Evolutionary conservation across 2,329 filamentous ascomycete genomes (phyloP), one percentile per base, ranked within the genome.

Genomic region (Sporothrix schenckii): DNA sequence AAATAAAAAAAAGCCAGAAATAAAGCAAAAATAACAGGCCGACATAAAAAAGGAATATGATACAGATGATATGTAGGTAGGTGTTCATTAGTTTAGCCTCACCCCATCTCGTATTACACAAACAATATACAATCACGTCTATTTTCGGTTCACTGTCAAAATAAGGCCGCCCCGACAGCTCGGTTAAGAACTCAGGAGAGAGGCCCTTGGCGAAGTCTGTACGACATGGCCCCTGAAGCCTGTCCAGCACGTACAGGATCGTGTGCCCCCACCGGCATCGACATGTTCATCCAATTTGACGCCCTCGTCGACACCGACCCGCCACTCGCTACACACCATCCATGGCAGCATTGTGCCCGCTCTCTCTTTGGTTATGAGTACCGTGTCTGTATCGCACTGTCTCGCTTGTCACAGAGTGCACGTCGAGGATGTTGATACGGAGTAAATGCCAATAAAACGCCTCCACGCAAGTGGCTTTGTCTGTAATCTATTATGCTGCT

Each of bases 281-380:
- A 24, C 56, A 44, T 60, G 34, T 7, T n/a, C 34, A 44, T 44
- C 13, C 24, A 13, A 1, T 13, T 44, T 39, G 34, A 61, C 58
- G 21, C 11, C 19, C 39, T 47, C 30, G 5, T 41, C 47, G 47
- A 67, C 30, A 54, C 27, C 30, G n/a, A 44, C 30, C 63, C 53
- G 63, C 47, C 63, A 67, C 49, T 53, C 34, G 49, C 49, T 67
- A 56, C 65, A 44, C 21, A 66, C n/a, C 30, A n/a, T 9, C 27
- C 24, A 21, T n/a, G 14, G 41, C 4, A 49, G 41, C 13, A 11
- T n/a, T 21, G 0, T 10, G 10, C 13, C 39, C 3, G 24, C 4
- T 5, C 24, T 50, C 44, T 21, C 41, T 11, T 30, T 13, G n/a
- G 41, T 9, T 10, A 47, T 13, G 39, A 2, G 7, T 16, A 14